phyloP scores from a whole-genome alignment of 164 flowering plant genomes.

The Nymphaea colorata region DNA sequence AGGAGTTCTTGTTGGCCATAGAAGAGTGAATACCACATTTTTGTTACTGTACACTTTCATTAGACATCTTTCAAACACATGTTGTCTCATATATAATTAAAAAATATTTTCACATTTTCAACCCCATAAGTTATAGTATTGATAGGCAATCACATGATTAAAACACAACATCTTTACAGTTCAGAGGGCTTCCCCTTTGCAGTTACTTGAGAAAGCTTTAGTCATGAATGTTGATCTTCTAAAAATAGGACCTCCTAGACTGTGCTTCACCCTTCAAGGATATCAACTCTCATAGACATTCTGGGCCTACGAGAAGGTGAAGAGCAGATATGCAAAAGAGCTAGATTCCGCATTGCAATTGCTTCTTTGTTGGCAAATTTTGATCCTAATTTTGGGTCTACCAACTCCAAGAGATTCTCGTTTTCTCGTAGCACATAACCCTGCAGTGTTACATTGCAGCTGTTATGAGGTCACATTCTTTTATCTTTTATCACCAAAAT shows the following conservation, averaged over 20 bases:
- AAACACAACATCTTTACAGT: too few relatives aligned
- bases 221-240: not conserved
- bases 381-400: slow-evolving; percentile 18
- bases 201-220: not conserved
- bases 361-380: slow-evolving; percentile 13
- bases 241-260: not conserved
- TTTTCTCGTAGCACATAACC: slow-evolving; percentile 9
- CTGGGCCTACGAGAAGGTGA: slow-evolving; percentile 17
- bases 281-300: slow-evolving; percentile 19
- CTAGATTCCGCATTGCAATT: slow-evolving; percentile 15
- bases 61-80: too few relatives aligned
- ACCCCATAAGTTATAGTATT: too few relatives aligned
- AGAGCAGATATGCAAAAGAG: slow-evolving; percentile 19
- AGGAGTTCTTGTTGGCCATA: too few relatives aligned
- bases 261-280: slow-evolving; percentile 16
- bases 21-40: too few relatives aligned
- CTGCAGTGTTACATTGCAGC: not conserved
- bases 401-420: slow-evolving; percentile 14
- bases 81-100: too few relatives aligned
- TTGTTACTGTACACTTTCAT: too few relatives aligned
- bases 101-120: too few relatives aligned
- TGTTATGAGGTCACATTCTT: too few relatives aligned
- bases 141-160: too few relatives aligned
- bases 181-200: too few relatives aligned
- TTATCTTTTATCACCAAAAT: too few relatives aligned